Base-by-base conservation (phyloP, 257 asterid genomes). In the Craterostigma plantagineum region DNA sequence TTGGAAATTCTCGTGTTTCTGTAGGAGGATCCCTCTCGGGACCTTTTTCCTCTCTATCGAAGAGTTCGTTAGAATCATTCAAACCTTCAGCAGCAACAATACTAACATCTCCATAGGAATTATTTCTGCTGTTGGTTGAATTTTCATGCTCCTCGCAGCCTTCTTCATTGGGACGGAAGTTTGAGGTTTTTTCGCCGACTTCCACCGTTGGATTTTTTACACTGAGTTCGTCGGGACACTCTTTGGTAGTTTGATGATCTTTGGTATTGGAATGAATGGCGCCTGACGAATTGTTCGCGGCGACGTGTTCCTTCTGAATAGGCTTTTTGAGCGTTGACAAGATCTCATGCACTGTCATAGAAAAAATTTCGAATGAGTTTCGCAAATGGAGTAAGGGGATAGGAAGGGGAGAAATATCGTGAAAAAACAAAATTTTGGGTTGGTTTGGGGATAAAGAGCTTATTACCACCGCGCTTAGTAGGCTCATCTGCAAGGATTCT, bases 391-490 rank as follows among this genome's bases (percentile, higher is more conserved):
- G 18, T 23, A 46, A 33, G 36, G 40, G 39, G 44, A 60, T 34
- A 38, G 18, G 38, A 50, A n/a, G n/a, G n/a, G n/a, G 46, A 17
- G 38, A 43, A 17, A 49, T 11, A 38, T 38, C 48, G 35, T 45
- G 16, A 48, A 43, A 48, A 41, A 46, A 44, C 42, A 33, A 11
- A 16, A 33, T n/a, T n/a, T n/a, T n/a, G n/a, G n/a, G n/a, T n/a
- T n/a, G n/a, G n/a, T 14, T 23, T 6, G 6, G 30, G 30, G 30
- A 49, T 49, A 48, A 15, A 43, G 38, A 53, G 58, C 60, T 54
- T 47, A 72, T 67, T 74, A 79, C 95, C 91, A 63, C 91, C 73
- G 49, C 92, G 82, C 55, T 59, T 46, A n/a, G n/a, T n/a, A 33
- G 90, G 81, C 58, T 57, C 73, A 51, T 43, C 45, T 53, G 61